Base-by-base conservation (phyloP, 2,329 filamentous ascomycete genomes). In the Boeremia exigua region DNA sequence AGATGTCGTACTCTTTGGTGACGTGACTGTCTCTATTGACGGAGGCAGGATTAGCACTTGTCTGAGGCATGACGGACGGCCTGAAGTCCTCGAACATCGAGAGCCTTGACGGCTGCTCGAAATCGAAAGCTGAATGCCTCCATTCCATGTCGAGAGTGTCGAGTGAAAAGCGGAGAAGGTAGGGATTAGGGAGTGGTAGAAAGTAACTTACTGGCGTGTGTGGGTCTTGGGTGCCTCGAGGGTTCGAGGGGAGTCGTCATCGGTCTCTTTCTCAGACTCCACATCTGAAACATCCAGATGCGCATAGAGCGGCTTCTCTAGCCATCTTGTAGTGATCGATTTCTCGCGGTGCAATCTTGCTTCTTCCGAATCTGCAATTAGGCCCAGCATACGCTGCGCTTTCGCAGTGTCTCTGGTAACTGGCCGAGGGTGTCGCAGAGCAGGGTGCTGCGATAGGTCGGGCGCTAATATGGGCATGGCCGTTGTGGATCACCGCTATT, bases 321-420 rank as follows among this genome's bases (percentile, higher is more conserved):
- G 40, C 66, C 66, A 69, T 69, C 60, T 61, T 56, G 66, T 69
- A 17, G 66, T 69, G 32, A 62, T 45, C 3, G 66, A 69, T 29
- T 60, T 66, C 48, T 67, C 65, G 14, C 66, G 61, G 45, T 64
- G 58, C 15, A 69, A 45, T 37, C 36, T 49, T 40, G 55, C 59
- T 39, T 65, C 66, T 46, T 65, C 65, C 30, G 63, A 61, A 29
- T 66, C 66, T 29, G 65, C 60, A 30, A 69, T 61, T 29, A 68
- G 36, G 11, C 59, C 61, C 27, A 69, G 56, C 62, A 69, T 68
- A 48, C 61, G 67, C 44, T 69, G 62, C 12, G 67, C 67, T 55
- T 63, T 68, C 27, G 65, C 67, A 30, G 64, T 60, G 47, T 69
- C 65, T 54, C 65, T 59, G 30, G 63, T 67, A 27, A 69, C 64